phyloP scores from a whole-genome alignment of 768 basidiomycete species.

The Lentinula detonsa region DNA sequence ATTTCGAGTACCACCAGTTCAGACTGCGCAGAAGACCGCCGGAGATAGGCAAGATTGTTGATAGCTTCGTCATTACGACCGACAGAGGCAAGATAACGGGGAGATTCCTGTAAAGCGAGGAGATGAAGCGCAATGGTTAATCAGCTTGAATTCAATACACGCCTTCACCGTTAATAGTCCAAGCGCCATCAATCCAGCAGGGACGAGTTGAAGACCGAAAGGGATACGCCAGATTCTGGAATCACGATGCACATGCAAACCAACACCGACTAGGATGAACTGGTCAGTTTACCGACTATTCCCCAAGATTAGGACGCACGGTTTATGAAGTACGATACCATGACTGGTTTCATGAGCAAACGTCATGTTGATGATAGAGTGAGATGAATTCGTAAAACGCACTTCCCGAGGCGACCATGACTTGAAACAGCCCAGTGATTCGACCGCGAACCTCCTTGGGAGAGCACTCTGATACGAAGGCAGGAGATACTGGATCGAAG shows the following conservation, averaged over 20 bases:
- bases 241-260: conserved; percentile 42
- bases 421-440: conserved; percentile 63
- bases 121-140: neutral
- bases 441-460: conserved; percentile 64
- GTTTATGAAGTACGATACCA: conserved; percentile 80
- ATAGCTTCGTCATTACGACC: conserved; percentile 33
- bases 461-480: conserved; percentile 63
- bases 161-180: conserved; percentile 66
- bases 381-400: neutral
- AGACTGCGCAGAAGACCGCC: conserved; percentile 23
- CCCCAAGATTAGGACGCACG: conserved; percentile 32
- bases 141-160: neutral
- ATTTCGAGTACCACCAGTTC: conserved; percentile 32
- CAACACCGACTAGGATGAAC: conserved; percentile 45
- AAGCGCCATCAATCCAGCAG: conserved; percentile 62
- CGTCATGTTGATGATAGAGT: neutral
- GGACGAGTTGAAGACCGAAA: conserved; percentile 72
- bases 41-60: conserved; percentile 39
- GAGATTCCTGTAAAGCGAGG: conserved; percentile 32
- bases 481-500: conserved; percentile 44
- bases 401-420: conserved; percentile 33
- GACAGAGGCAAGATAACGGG: conserved; percentile 48
- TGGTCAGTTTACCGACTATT: neutral
- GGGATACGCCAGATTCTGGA: conserved; percentile 67
- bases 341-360: conserved; percentile 53